Evolutionary conservation across 139 green algal genomes (phyloP), one percentile per base, ranked within the genome.

Genomic region (Yamagishiella unicocca): DNA sequence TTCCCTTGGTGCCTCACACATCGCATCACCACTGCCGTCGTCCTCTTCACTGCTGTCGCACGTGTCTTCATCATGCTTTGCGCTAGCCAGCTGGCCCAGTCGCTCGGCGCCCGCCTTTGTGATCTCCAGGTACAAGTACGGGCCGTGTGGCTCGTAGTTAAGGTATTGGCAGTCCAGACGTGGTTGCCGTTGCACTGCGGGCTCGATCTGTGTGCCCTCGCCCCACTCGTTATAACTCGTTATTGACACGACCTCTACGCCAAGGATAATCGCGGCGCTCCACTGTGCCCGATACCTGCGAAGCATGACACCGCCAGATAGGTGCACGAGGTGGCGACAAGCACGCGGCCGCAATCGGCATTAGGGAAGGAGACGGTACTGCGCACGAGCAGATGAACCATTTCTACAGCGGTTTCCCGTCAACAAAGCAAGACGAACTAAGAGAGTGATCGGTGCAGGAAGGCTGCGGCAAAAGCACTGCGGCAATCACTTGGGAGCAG

Each of bases 161-260:
- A 85, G 45, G 71, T 88, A 92, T 2, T 37, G 5, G 42, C 78
- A 77, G 25, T 68, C 84, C 4, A n/a, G 79, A 9, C 74, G 53
- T 2, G 58, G 10, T 14, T 19, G 21, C 31, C 89, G 84, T 6
- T 70, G 50, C 27, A 86, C 68, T 4, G 68, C 78, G 9, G 89
- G 64, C 72, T 92, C 89, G 42, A 92, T 88, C 84, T 92, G 88
- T 7, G 89, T 92, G 40, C 89, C 89, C 77, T 92, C 89, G 22
- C 89, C 89, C 84, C 84, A 94, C 80, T 94, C 91, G 80, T 94
- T 94, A 67, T 84, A 94, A 22, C 58, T 87, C 2, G 91, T 94
- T 64, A 94, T 90, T 53, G 87, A 90, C n/a, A 94, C 87, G 10
- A 53, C 46, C 24, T 72, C 33, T 2, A 82, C 89, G 0, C 74